Percentiles rank a stretch among this genome's conserved stretches.
Evolutionary conservation across 2,329 filamentous ascomycete genomes (phyloP).

Genomic region (Trichoderma breve): DNA sequence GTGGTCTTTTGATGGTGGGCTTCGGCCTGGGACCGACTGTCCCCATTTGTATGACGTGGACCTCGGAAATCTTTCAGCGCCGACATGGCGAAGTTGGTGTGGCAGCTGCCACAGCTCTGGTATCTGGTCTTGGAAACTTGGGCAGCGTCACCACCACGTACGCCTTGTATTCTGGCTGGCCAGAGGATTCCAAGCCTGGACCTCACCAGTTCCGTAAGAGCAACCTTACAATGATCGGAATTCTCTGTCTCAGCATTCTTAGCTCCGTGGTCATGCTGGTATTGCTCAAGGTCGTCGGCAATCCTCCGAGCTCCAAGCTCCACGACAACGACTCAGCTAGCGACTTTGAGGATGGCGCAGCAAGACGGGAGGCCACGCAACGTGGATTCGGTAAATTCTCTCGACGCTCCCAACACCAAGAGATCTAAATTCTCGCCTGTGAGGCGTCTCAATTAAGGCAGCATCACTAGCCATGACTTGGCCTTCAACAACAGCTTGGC

Average conservation of each 20-base stretch:
- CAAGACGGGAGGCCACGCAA: conserved; percentile 55
- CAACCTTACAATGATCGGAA: conserved; percentile 86
- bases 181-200: conserved; percentile 67
- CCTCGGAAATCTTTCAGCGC: conserved; percentile 82
- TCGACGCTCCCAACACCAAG: conserved; percentile 30
- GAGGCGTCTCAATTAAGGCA: background rate
- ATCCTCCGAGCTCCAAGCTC: conserved; percentile 49
- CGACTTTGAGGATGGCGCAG: conserved; percentile 59
- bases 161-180: conserved; percentile 85
- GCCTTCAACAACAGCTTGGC: conserved; percentile 33
- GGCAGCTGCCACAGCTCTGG: conserved; percentile 78
- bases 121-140: conserved; percentile 82
- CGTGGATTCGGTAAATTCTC: conserved; percentile 53
- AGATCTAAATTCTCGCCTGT: background rate
- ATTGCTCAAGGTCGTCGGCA: conserved; percentile 59
- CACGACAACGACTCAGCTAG: conserved; percentile 39
- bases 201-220: conserved; percentile 74
- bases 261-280: conserved; percentile 68
- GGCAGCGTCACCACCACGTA: conserved; percentile 87
- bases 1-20: conserved; percentile 83
- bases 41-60: conserved; percentile 93
- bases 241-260: conserved; percentile 73
- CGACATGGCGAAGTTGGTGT: conserved; percentile 90
- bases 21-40: conserved; percentile 89
- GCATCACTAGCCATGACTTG: conserved; percentile 8